phyloP scores from a whole-genome alignment of 768 basidiomycete species.

The Lentinula raphanica region DNA sequence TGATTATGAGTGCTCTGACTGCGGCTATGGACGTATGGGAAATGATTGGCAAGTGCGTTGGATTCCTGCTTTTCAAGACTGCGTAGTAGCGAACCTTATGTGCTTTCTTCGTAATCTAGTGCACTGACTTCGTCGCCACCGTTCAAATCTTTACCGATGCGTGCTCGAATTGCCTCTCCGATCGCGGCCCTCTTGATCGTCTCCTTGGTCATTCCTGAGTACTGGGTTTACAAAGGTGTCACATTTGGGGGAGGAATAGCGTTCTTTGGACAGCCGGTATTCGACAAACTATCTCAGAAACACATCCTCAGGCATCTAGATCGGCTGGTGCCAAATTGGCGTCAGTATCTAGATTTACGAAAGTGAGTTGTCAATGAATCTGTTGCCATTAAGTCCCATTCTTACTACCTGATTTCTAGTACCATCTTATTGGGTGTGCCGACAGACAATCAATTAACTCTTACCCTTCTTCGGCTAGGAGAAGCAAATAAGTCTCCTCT shows the following conservation, averaged over 20 bases:
- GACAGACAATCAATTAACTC: conserved; percentile 38
- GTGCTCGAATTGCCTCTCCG: conserved; percentile 24
- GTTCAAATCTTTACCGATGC: conserved; percentile 22
- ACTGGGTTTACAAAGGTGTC: conserved; percentile 23
- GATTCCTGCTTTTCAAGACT: no score
- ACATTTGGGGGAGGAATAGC: conserved; percentile 28
- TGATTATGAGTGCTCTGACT: not conserved
- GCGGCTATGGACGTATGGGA: not conserved
- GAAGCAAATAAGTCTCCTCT: conserved; percentile 32
- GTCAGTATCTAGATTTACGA: conserved; percentile 26
- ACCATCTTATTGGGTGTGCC: conserved; percentile 35
- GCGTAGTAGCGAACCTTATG: no score
- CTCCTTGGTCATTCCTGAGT: conserved; percentile 23
- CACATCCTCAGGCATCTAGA: conserved; percentile 23
- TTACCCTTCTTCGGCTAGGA: conserved; percentile 35
- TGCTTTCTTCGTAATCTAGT: conserved; percentile 12
- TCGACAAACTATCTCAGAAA: conserved; percentile 13
- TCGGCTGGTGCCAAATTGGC: conserved; percentile 30
- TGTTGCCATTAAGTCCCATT: not conserved
- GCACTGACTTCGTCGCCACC: conserved; percentile 34
- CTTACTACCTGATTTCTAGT: conserved; percentile 10
- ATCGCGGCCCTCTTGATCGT: conserved; percentile 23
- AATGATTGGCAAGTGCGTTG: conserved; percentile 1
- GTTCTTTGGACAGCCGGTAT: conserved; percentile 37
- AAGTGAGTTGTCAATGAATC: conserved; percentile 23